Evolutionary conservation across 768 basidiomycete species (phyloP), one percentile per base, ranked within the genome.

Genomic region (Jaapia argillacea): DNA sequence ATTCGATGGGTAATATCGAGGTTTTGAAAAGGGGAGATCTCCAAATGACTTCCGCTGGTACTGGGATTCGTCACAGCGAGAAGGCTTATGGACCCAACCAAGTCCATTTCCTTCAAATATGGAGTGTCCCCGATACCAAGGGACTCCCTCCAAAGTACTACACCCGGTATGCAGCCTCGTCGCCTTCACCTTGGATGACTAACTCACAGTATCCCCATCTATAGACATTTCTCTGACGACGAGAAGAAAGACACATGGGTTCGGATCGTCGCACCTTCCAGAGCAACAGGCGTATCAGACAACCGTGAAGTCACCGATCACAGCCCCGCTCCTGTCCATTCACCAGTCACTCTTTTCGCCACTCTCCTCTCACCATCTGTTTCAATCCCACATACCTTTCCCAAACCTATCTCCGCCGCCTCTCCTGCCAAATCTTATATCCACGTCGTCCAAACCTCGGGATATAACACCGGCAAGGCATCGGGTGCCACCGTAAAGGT

Each of bases 1-100:
- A 97, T 63, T 87, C 82, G 4, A 87, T 96, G 84, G 82, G 83
- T 28, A 94, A 94, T 64, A 73, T 74, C 43, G 94, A 98, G 59
- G 70, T 92, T 45, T 75, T 97, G 57, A 80, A 81, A 58, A 79
- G 90, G 13, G 94, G 94, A 1, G 85, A 90, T 52, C 52, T 97
- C 24, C 93, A 97, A 60, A 77, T 96, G 65, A 92, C 92, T 2
- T 89, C 85, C 1, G 80, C 93, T 0, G 93, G 93, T 6, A 92
- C 84, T 0, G 94, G 94, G 3, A 94, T 97, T 54, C 71, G 79
- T 0, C 93, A 97, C 60, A 82, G 81, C 24, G 81, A 84, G 51
- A 74, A 72, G 54, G 70, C 66, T 16, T 56, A 82, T 54, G 74
- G 77, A 16, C 45, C 60, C 18, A 45, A 65, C 47, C 61, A 63